Evolutionary conservation across 1,284 basidiomycete species (phyloP).

Genomic region (Microbotryum lychnidis-dioicae): DNA sequence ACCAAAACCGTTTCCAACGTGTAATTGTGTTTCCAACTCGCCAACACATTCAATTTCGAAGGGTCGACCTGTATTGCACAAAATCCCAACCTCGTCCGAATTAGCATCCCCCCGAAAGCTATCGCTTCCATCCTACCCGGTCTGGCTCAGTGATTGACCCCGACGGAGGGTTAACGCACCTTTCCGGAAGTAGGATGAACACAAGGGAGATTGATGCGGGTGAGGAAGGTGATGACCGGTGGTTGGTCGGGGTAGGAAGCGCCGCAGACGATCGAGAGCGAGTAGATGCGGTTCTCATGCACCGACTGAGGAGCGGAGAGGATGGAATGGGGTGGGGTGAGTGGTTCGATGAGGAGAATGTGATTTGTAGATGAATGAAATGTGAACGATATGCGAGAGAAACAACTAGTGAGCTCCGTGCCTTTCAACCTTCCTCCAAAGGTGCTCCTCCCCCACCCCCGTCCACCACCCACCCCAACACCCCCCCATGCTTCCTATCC

Average conservation of each 20-base stretch:
- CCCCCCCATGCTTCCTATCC: not conserved
- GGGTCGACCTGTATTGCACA: constrained; percentile 53
- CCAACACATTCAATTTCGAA: constrained; percentile 58
- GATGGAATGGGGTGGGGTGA: too few species aligned
- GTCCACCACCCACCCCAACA: too few species aligned
- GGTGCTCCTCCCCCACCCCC: too few species aligned
- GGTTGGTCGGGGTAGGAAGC: constrained; percentile 70
- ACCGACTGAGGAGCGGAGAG: constrained; percentile 57
- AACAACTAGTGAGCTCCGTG: too few species aligned
- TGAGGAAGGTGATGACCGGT: constrained; percentile 75
- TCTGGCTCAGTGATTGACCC: not conserved
- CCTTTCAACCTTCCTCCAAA: too few species aligned
- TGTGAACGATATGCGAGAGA: too few species aligned
- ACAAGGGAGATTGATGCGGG: constrained; percentile 90
- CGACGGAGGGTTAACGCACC: constrained; percentile 35
- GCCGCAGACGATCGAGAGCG: constrained; percentile 81
- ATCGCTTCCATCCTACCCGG: not conserved
- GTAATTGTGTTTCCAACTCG: constrained; percentile 62
- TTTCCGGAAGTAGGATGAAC: constrained; percentile 66
- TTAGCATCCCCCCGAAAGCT: not conserved
- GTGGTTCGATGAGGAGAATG: too few species aligned
- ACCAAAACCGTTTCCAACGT: constrained; percentile 84
- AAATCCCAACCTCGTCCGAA: not conserved
- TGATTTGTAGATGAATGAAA: too few species aligned
- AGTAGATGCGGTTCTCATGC: constrained; percentile 98